Evolutionary conservation across 441 rosid species (phyloP).

Genomic region (Populus trichocarpa): DNA sequence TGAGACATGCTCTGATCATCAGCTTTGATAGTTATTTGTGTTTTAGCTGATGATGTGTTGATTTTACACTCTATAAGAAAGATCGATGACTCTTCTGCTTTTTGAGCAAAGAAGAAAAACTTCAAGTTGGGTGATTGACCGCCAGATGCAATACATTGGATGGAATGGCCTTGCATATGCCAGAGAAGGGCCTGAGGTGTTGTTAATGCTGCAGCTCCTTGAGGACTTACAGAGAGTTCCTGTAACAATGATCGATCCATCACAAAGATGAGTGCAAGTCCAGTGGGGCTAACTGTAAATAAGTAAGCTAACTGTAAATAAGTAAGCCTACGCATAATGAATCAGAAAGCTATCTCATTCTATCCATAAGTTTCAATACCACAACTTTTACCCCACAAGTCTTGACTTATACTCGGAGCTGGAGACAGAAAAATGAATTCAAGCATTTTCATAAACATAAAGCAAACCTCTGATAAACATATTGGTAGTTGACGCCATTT

Average conservation of each 20-base stretch:
- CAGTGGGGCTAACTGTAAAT: neutral
- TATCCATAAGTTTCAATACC: neutral
- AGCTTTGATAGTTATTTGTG: slow-evolving; percentile 75
- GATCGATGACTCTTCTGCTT: slow-evolving; percentile 61
- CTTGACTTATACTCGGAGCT: neutral
- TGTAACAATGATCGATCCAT: slow-evolving; percentile 27
- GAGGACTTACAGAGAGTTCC: slow-evolving; percentile 69
- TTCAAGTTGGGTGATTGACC: slow-evolving; percentile 90
- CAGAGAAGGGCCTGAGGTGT: slow-evolving; percentile 73
- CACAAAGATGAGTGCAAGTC: too few relatives aligned
- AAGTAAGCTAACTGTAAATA: neutral
- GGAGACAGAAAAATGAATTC: neutral
- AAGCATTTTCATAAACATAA: slow-evolving; percentile 2
- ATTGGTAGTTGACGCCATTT: slow-evolving; percentile 91
- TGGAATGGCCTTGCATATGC: slow-evolving; percentile 85
- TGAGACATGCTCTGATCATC: slow-evolving; percentile 76
- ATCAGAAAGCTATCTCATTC: neutral
- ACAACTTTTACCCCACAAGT: neutral
- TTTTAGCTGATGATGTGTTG: slow-evolving; percentile 78
- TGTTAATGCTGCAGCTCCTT: slow-evolving; percentile 66
- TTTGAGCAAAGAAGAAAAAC: slow-evolving; percentile 94
- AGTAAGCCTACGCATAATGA: neutral
- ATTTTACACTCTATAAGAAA: slow-evolving; percentile 83
- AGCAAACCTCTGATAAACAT: slow-evolving; percentile 62
- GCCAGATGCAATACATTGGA: slow-evolving; percentile 93